phyloP scores from a whole-genome alignment of 1,284 basidiomycete genomes.

The Puccinia sorghi region DNA sequence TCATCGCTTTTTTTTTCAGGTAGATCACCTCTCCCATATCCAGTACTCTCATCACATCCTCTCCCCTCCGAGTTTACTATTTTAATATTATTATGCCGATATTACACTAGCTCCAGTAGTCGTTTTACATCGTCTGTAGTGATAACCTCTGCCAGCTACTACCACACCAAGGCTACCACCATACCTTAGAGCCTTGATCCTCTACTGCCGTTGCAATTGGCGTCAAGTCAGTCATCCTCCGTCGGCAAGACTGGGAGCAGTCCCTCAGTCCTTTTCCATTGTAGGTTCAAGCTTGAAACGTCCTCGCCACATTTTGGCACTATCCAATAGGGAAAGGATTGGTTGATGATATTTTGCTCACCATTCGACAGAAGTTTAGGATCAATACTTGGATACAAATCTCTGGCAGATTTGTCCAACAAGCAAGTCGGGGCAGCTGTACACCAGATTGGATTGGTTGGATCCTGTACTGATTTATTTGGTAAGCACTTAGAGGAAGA shows the following conservation, averaged over 20 bases:
- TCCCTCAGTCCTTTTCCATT: background rate
- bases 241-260: background rate
- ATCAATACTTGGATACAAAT: background rate
- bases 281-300: background rate
- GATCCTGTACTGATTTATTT: background rate
- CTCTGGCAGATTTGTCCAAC: background rate
- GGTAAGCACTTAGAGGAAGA: conserved; percentile 7
- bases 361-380: conserved; percentile 1
- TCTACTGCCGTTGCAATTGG: background rate
- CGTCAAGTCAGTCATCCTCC: background rate
- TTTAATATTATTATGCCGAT: too few species aligned
- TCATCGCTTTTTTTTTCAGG: background rate
- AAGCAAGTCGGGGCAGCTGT: conserved; percentile 7
- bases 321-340: background rate
- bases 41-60: too few species aligned
- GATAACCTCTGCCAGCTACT: background rate
- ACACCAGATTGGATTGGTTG: background rate
- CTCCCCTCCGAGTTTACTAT: too few species aligned
- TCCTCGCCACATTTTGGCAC: background rate
- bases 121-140: background rate
- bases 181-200: background rate
- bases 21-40: background rate
- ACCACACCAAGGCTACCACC: too few species aligned
- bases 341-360: background rate
- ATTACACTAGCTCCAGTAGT: background rate